These are phyloP conservation scores for Populus ilicifolia DNA, from an alignment of 345 rosid species.

Conservation along the genomic window DNA sequence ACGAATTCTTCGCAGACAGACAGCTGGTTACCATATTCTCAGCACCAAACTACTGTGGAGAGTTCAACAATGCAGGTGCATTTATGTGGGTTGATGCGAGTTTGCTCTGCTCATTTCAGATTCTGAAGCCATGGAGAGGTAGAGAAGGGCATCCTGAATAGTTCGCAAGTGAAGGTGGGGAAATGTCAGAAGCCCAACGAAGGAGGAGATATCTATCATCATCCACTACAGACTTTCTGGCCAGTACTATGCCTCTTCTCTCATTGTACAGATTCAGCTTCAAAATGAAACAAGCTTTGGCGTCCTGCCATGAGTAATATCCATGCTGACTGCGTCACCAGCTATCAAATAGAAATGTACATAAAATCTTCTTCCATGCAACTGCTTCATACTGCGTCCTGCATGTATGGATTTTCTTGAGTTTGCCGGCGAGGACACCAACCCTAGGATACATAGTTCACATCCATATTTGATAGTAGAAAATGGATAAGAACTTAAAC, in stretches of 20 bases:
- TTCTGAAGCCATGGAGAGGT: conserved; percentile 19
- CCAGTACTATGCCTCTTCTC: not conserved
- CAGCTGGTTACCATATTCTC: conserved; percentile 23
- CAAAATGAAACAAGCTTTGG: not conserved
- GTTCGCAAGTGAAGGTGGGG: not conserved
- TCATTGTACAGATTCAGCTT: not conserved
- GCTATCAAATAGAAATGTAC: not conserved
- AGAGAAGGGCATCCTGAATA: not conserved
- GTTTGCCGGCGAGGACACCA: not conserved
- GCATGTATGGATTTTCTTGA: not conserved
- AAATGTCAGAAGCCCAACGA: not conserved
- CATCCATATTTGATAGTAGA: too few species aligned
- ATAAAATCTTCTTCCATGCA: too few species aligned
- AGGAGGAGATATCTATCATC: not conserved
- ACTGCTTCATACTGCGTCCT: too few species aligned
- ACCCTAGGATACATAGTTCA: too few species aligned
- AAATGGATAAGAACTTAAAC: too few species aligned
- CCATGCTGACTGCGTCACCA: too few species aligned
- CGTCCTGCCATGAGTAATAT: not conserved
- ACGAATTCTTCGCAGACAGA: conserved; percentile 25
- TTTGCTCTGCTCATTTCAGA: conserved; percentile 25
- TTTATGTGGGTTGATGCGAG: conserved; percentile 24
- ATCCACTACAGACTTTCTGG: not conserved
- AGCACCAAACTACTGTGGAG: conserved; percentile 26
- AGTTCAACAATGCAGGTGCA: conserved; percentile 25